Evolutionary conservation across 176 grass and related monocot species (phyloP).

Genomic region (Bonia amplexicaulis): DNA sequence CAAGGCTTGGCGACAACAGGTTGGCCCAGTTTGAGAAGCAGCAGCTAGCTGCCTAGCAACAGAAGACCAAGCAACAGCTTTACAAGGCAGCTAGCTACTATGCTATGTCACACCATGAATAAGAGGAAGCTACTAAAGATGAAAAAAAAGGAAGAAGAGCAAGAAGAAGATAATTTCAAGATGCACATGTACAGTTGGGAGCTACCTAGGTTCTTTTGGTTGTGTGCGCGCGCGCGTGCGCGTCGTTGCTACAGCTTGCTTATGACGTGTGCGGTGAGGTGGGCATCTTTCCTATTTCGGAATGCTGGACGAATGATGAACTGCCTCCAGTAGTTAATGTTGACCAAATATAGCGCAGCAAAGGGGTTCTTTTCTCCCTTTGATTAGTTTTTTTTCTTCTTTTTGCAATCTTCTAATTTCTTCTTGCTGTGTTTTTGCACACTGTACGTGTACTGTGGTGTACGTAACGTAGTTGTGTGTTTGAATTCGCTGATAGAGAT

Average conservation of each 20-base stretch:
- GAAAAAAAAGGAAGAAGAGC: neutral
- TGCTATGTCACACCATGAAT: neutral
- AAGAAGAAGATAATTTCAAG: neutral
- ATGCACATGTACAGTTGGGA: neutral
- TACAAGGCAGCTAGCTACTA: neutral
- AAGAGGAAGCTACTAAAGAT: neutral
- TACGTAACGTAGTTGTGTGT: neutral
- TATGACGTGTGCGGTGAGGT: constrained; percentile 2
- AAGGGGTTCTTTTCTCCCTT: neutral
- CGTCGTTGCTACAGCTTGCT: constrained; percentile 4
- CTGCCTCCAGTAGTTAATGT: neutral
- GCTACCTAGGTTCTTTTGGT: constrained; percentile 5
- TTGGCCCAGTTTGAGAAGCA: constrained; percentile 70
- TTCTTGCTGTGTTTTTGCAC: neutral
- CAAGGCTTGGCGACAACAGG: constrained; percentile 90
- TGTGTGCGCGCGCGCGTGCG: neutral
- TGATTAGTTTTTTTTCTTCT: neutral
- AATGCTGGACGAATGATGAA: neutral
- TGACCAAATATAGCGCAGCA: neutral
- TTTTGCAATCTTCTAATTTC: neutral
- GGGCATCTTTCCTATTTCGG: constrained; percentile 25
- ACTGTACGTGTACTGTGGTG: neutral
- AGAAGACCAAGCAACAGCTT: neutral
- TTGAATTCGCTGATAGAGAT: neutral
- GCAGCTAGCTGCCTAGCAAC: neutral